Evolutionary conservation across 208 protist genomes (phyloP).

Genomic region (Crithidia bombi): DNA sequence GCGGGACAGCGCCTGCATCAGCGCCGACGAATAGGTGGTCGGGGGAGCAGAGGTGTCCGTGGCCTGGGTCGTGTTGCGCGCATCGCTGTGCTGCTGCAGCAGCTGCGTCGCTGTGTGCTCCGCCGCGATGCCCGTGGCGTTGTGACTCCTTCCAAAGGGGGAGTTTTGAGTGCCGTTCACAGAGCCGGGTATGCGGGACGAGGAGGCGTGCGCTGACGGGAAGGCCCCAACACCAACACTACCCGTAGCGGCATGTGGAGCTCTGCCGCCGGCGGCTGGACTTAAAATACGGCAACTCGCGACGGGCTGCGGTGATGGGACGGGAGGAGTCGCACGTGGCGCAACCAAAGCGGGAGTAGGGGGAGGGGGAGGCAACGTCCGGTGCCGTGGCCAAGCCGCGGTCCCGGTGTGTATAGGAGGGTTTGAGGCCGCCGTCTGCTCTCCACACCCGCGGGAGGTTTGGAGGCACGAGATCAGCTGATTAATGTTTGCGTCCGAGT

Average conservation of each 20-base stretch:
- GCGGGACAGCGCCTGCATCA: slow-evolving; percentile 68
- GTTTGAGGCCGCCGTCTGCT: background rate
- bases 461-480: slow-evolving; percentile 12
- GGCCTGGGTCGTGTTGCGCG: background rate
- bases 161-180: background rate
- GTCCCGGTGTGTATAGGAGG: background rate
- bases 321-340: background rate
- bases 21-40: slow-evolving; percentile 50
- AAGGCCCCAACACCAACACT: background rate
- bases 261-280: background rate
- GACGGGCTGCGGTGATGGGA: slow-evolving; percentile 4
- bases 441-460: background rate
- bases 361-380: background rate
- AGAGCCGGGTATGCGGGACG: background rate
- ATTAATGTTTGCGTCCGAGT: slow-evolving; percentile 28
- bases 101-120: slow-evolving; percentile 1
- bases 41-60: slow-evolving; percentile 1
- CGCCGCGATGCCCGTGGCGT: background rate
- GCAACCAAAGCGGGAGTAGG: background rate
- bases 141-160: slow-evolving; percentile 14
- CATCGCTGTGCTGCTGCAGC: background rate
- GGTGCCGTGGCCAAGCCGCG: background rate
- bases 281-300: background rate
- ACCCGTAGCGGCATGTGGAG: background rate
- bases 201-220: background rate